Evolutionary conservation across 2,329 filamentous ascomycete species (phyloP), one percentile per base, ranked within the genome.

Genomic region (Fusarium tuaranense): DNA sequence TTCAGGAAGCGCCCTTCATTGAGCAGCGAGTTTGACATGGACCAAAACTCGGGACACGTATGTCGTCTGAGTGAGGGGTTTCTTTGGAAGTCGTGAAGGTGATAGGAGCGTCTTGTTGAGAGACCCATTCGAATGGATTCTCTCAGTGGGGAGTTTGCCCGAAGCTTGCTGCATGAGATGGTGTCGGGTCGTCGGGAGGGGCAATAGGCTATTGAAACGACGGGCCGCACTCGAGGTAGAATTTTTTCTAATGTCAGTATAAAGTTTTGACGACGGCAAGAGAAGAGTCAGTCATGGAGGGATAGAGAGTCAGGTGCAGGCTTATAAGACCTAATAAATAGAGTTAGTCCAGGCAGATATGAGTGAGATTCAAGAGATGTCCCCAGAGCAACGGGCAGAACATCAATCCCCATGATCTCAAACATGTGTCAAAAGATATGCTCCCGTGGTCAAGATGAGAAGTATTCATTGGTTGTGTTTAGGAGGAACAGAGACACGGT

Each of bases 131-230:
- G 25, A 46, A 60, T 32, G 39, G 25, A 41, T 30, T 46, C 57
- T 38, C 36, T 38, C 20, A 30, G 57, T 44, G 38, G 22, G 36
- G 57, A 41, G 13, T 60, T n/a, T 30, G 48, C 25, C 48, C 48
- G 18, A 53, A 53, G 25, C 48, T 53, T 53, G 25, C 48, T 27
- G 48, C 48, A 53, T 53, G 18, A 53, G 25, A 30, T 53, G 48
- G 48, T 13, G 48, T 53, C 48, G 48, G 71, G 58, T 63, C 38
- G n/a, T 57, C 53, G 48, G 48, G 60, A 61, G 60, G 44, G 62
- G 66, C 34, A 22, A 36, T 59, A 66, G 72, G 69, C 69, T 74
- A 48, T 70, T 75, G 72, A 74, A 75, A 74, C 72, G 39, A 53
- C 48, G 48, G 48, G 48, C 48, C 48, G 48, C 48, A 30, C 18